phyloP scores from a whole-genome alignment of 2,329 filamentous ascomycete genomes.

The Claviceps arundinis region DNA sequence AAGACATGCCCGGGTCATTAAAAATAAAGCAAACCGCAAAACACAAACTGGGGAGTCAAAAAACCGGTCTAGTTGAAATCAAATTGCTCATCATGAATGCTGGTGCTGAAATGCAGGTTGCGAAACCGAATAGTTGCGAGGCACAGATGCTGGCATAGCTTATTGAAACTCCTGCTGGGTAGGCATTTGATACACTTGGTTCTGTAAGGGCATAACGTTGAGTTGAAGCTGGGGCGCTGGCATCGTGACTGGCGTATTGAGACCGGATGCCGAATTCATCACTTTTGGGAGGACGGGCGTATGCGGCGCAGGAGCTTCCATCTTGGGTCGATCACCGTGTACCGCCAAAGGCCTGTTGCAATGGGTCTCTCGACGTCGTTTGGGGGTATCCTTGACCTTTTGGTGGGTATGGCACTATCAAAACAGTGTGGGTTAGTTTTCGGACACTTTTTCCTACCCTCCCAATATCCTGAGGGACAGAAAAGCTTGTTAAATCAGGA shows the following conservation, averaged over 20 bases:
- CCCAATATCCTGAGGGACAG: constrained; percentile 1
- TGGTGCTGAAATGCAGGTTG: not conserved
- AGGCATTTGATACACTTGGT: constrained; percentile 2
- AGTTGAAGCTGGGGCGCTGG: constrained; percentile 5
- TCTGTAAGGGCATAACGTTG: constrained; percentile 1
- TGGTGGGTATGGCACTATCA: constrained; percentile 55
- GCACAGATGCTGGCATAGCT: not conserved
- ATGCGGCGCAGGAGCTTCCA: constrained; percentile 23
- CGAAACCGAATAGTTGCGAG: not conserved
- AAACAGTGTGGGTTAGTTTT: not conserved
- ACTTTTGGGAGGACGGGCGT: constrained; percentile 19
- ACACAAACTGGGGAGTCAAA: not conserved
- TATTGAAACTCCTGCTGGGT: not conserved
- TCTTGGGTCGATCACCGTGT: constrained; percentile 32
- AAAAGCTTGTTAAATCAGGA: not conserved
- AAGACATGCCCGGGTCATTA: not conserved
- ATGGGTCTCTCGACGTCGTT: constrained; percentile 50
- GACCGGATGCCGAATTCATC: constrained; percentile 8
- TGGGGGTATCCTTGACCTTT: constrained; percentile 58
- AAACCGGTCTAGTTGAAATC: not conserved
- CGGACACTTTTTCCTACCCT: not conserved
- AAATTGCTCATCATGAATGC: constrained; percentile 1
- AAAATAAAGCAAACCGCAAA: not conserved
- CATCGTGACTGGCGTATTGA: constrained; percentile 4
- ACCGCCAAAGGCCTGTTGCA: constrained; percentile 22